phyloP scores from a whole-genome alignment of 116 monocot genomes.

The Phalaenopsis hybrid region DNA sequence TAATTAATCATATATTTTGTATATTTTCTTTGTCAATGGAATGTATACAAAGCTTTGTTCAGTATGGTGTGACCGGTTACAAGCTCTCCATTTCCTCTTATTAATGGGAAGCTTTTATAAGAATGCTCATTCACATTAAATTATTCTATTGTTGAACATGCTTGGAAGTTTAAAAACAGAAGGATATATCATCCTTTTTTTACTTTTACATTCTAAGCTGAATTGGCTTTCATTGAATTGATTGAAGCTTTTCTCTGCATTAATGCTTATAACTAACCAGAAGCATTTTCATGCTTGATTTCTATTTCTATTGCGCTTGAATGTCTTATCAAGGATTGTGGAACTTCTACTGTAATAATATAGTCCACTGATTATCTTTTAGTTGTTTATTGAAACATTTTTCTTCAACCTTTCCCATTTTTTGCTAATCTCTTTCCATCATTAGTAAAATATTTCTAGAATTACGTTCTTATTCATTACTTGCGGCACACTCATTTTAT shows the following conservation, averaged over 20 bases:
- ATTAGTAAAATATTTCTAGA: neutral
- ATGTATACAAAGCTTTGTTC: no score
- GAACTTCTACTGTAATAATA: neutral
- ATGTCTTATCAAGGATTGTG: neutral
- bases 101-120: no score
- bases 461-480: neutral
- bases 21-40: no score
- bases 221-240: neutral
- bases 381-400: neutral
- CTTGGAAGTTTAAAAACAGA: no score
- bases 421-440: neutral
- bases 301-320: neutral
- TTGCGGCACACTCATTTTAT: neutral
- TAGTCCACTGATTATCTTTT: neutral
- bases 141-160: no score
- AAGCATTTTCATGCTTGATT: neutral
- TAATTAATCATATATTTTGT: no score
- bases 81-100: no score
- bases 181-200: no score
- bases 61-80: no score
- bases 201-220: neutral
- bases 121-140: no score
- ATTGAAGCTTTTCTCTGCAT: neutral
- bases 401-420: neutral
- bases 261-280: neutral